Conservation (phyloP, 306 rosid genomes). For the Pterocarpus macrocarpus region DNA sequence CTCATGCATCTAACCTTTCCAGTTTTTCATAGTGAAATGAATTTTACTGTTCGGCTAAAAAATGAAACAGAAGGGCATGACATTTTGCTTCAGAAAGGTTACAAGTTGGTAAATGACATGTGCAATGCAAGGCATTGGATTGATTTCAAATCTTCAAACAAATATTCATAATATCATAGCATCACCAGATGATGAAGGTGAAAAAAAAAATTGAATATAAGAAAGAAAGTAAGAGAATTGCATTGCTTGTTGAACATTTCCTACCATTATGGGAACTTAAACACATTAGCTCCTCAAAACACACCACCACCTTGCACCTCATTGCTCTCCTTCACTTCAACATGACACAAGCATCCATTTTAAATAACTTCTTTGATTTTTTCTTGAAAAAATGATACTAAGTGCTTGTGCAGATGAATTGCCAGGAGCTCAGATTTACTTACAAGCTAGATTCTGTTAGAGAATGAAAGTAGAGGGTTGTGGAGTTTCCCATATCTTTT, state of each 20-base stretch:
- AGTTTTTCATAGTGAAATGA: no score
- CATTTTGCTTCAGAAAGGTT: no score
- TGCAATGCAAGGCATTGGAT: not conserved
- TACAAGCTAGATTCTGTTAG: slow-evolving; percentile 53
- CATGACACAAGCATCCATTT: slow-evolving; percentile 32
- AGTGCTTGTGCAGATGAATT: slow-evolving; percentile 46
- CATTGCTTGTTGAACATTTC: slow-evolving; percentile 49
- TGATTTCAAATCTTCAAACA: not conserved
- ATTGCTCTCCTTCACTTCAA: slow-evolving; percentile 41
- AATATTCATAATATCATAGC: no score
- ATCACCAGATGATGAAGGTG: not conserved
- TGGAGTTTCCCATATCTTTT: slow-evolving; percentile 44
- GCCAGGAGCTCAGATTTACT: slow-evolving; percentile 46
- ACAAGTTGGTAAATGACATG: not conserved
- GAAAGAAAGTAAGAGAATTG: slow-evolving; percentile 36
- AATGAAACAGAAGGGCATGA: no score
- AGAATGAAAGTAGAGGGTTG: slow-evolving; percentile 38
- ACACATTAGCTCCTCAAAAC: slow-evolving; percentile 48
- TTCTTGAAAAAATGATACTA: slow-evolving; percentile 9
- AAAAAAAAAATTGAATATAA: slow-evolving; percentile 24
- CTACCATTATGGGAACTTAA: slow-evolving; percentile 35
- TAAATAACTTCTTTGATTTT: not conserved
- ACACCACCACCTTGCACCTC: slow-evolving; percentile 27
- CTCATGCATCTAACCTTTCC: no score
- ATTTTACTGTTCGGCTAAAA: no score